A percentile compares a stretch with the other conserved stretches of the same genome.
phyloP scores from a whole-genome alignment of 306 rosid genomes.

The Herpetospermum pedunculosum region DNA sequence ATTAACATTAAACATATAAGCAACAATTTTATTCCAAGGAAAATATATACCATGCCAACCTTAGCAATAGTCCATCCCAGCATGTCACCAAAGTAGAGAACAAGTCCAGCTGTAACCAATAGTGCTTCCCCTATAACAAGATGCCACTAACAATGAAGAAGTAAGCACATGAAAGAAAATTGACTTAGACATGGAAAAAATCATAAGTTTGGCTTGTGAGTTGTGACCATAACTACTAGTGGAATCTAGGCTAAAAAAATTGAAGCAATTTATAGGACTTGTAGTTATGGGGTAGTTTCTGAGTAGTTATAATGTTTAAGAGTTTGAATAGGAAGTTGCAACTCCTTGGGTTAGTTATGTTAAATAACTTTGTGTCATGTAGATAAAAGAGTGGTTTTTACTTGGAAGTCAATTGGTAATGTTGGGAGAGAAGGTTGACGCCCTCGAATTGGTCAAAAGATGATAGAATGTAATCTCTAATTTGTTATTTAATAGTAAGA shows the following conservation, averaged over 20 bases:
- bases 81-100: constrained; percentile 91
- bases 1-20: constrained; percentile 16
- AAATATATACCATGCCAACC: constrained; percentile 30
- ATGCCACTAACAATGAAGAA: constrained; percentile 1
- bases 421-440: too few relatives aligned
- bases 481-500: too few relatives aligned
- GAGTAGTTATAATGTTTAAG: too few relatives aligned
- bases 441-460: too few relatives aligned
- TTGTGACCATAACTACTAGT: background rate
- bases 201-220: background rate
- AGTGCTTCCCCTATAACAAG: constrained; percentile 65
- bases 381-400: too few relatives aligned
- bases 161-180: constrained; percentile 4
- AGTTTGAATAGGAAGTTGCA: too few relatives aligned
- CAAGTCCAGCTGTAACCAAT: constrained; percentile 69
- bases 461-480: too few relatives aligned
- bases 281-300: too few relatives aligned
- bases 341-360: too few relatives aligned
- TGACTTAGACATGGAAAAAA: background rate
- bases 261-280: background rate
- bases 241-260: background rate
- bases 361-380: too few relatives aligned
- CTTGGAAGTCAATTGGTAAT: too few relatives aligned
- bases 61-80: constrained; percentile 46
- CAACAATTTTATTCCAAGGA: constrained; percentile 6